Evolutionary conservation across 208 protist genomes (phyloP), one percentile per base, ranked within the genome.

Genomic region (Wallacemonas rigidus): DNA sequence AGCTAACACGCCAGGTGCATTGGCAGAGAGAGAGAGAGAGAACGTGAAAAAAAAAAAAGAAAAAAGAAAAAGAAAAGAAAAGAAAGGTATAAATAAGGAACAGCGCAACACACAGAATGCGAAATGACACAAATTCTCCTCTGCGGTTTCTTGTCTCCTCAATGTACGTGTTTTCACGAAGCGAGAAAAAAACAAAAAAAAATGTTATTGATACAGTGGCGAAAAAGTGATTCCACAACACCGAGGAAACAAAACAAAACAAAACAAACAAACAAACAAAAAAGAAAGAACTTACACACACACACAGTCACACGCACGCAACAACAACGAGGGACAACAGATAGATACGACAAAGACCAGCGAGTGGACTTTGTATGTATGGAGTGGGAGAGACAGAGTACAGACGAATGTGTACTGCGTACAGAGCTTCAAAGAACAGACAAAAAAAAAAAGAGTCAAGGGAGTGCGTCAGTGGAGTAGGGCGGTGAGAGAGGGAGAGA

Each of bases 201-300:
- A 15, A 26, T 36, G 14, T 36, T 5, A 57, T n/a, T 26, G 26
- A 26, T 26, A 26, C 26, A 26, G 26, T 26, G 26, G 26, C 26
- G 26, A 26, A 26, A 26, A 26, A 26, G 26, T 26, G 26, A 26
- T 26, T 26, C 26, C 26, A 26, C 26, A 26, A 26, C 26, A 26
- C 26, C 26, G 26, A 26, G 26, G 0, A 26, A 26, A 26, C 26
- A 26, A 26, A 26, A 26, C 26, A 38, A 15, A 44, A 64, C 58
- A n/a, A 64, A 11, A 44, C 7, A n/a, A 36, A 50, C 8, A 50
- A 50, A 12, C 45, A 50, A 69, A 7, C 43, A 56, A 69, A 69
- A 58, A 39, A 15, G 1, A 58, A 57, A 69, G 44, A 39, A 41
- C 45, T 50, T 12, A 12, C 45, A 50, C 45, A 50, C 35, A 15